These are phyloP conservation scores for Amphibolis antarctica DNA, from an alignment of 106 monocot species.

Conservation along the genomic window DNA sequence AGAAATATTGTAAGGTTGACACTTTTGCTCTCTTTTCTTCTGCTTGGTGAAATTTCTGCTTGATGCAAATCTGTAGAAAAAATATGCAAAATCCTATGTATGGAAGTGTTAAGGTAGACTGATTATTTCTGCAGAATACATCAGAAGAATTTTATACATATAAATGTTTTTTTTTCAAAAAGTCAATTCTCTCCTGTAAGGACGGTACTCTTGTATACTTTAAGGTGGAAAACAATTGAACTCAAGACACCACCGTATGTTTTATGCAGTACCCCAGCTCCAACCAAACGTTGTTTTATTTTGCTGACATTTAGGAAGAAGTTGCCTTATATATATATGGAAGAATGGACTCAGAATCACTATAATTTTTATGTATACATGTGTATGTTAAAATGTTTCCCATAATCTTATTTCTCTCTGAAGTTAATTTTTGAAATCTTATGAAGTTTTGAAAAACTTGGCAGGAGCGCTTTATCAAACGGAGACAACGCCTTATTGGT, in stretches of 20 bases:
- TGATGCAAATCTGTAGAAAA: too few relatives aligned
- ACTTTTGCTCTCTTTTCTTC: too few relatives aligned
- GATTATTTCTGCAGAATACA: not conserved
- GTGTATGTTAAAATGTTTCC: not conserved
- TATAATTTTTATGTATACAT: not conserved
- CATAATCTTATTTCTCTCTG: not conserved
- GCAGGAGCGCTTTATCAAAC: conserved; percentile 91
- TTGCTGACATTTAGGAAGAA: not conserved
- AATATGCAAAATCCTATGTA: too few relatives aligned
- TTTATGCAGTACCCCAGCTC: not conserved
- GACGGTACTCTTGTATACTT: too few relatives aligned
- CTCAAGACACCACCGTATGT: not conserved
- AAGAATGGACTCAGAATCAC: not conserved
- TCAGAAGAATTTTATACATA: too few relatives aligned
- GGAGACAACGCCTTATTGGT: conserved; percentile 83
- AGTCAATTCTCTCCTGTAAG: too few relatives aligned
- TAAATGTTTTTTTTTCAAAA: too few relatives aligned
- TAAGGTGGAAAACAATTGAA: too few relatives aligned
- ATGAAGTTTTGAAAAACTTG: not conserved
- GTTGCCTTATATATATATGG: not conserved
- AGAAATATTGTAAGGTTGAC: too few relatives aligned
- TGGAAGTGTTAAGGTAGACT: too few relatives aligned
- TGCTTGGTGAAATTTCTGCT: too few relatives aligned
- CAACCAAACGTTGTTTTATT: not conserved
- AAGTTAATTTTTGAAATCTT: too few relatives aligned